Base-by-base conservation (phyloP, 1,139 yeast species). In the Schwanniomyces etchellsii region DNA sequence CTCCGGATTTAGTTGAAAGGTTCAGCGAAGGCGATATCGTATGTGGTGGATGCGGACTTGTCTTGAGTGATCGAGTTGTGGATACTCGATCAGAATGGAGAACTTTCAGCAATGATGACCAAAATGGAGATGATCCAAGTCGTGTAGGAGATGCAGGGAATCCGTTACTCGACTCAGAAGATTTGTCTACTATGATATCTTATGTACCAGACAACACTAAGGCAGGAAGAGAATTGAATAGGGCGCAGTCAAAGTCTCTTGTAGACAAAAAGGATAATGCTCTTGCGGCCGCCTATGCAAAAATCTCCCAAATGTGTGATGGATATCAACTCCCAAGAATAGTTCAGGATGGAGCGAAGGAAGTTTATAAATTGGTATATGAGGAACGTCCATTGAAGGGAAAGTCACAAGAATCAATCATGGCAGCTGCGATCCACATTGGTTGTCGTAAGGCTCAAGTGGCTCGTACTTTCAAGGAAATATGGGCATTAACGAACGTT, bases 101-200 rank as follows among this genome's bases (percentile, higher is more conserved):
- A 67, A 91, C 98, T 2, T 91, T 91, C 58, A 77, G 83, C 40
- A 91, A 91, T 55, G 98, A 91, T 55, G 98, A 91, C 55, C 97
- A 89, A 58, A 93, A 91, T 44, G 95, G 95, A 46, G 97, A 88
- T 52, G 98, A 91, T 55, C 98, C 98, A 3, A 81, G 94, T 46
- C 97, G 98, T 83, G 98, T 91, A 41, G 98, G 98, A 56, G 97
- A 89, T 51, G 97, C 97, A 3, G 82, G 93, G n/a, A 89, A 89
- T 52, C 96, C 97, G 10, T 63, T 89, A 38, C 67, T 93, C 45
- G 97, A 89, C 48, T 84, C 94, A 16, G 93, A 84, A 47, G 94
- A 88, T 56, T 77, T 91, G 36, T 88, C 95, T 14, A 91, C 98
- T 4, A 79, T 89, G 69, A 93, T 91, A 38, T 85, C 96, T 14